Base-by-base conservation (phyloP, 345 rosid genomes). In the Sonneratia alba region DNA sequence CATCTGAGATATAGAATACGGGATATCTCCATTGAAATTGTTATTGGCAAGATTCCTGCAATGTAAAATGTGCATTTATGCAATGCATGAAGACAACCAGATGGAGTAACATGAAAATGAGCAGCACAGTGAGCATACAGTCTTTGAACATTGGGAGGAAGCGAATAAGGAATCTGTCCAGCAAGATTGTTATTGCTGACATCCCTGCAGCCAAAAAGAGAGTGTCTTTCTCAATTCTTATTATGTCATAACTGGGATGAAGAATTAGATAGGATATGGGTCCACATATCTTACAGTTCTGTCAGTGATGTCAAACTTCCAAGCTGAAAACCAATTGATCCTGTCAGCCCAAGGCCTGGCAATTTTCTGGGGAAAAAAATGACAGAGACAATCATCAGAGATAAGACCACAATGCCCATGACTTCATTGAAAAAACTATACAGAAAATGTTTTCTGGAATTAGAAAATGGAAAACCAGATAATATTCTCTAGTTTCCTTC, bases 1-100 rank as follows among this genome's bases (percentile, higher is more conserved):
- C 96, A 88, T 78, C 51, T 37, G 70, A 77, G 86, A 76, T 69
- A 96, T 51, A 53, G 83, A 81, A 67, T 82, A 96, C 3, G 81
- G 97, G 65, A 79, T 66, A 36, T 72, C 78, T 73, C 89, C 92
- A 49, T 72, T 87, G 76, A 92, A 87, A 71, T 88, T 84, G 78
- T 96, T 96, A 80, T 79, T 84, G 66, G 84, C 94, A 78, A 96
- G 84, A 82, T 92, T 88, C 86, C 99, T 95, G 85, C 81, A 76
- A 19, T 64, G 11, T 68, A 71, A 76, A 70, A n/a, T 49, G 27
- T 42, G 57, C 55, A 72, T 71, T 74, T 73, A 74, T 57, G 24
- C 61, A 72, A 7, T 21, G 34, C 61, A 73, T 36, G 59, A 43
- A 36, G 72, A 40, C 42, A 74, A 66, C 64, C 7, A n/a, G 59